Evolutionary conservation across 1,139 yeast species (phyloP).

Genomic region (Sugiyamaella pinicola): DNA sequence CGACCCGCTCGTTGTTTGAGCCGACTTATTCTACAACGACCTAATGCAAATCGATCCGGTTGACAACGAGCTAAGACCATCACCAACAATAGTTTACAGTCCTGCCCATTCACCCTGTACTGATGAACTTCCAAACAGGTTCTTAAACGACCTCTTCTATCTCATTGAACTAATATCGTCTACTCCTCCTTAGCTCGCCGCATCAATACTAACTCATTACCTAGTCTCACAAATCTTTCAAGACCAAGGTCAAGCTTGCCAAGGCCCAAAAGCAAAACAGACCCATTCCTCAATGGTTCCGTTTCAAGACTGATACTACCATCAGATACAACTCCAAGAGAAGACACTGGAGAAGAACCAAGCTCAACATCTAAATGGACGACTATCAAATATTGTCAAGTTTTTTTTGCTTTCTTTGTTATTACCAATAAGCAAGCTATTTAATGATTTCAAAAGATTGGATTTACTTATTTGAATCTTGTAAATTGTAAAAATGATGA

Average conservation of each 20-base stretch:
- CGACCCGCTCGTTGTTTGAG: too few species aligned
- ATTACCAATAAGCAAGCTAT: conserved; percentile 4
- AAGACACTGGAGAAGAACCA: conserved; percentile 99
- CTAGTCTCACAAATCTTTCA: conserved; percentile 93
- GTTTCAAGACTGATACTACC: conserved; percentile 97
- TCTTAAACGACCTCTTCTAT: too few species aligned
- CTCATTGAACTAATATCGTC: too few species aligned
- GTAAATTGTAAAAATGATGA: conserved; percentile 10
- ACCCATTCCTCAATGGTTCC: conserved; percentile 99
- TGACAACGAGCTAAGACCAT: too few species aligned
- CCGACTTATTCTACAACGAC: too few species aligned
- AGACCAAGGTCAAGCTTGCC: conserved; percentile 98
- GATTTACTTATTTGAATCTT: conserved; percentile 7
- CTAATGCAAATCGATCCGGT: too few species aligned
- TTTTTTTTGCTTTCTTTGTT: conserved; percentile 16
- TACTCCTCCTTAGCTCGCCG: neutral
- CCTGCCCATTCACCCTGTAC: too few species aligned
- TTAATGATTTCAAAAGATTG: conserved; percentile 14
- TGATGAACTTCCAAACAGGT: too few species aligned
- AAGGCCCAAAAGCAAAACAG: conserved; percentile 99
- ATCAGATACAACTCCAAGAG: conserved; percentile 99
- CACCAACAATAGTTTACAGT: too few species aligned
- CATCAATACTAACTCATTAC: conserved; percentile 7
- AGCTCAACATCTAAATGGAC: conserved; percentile 84
- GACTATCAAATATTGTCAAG: neutral